Evolutionary conservation across 2,329 filamentous ascomycete species (phyloP).

Genomic region (Cercospora canescens): DNA sequence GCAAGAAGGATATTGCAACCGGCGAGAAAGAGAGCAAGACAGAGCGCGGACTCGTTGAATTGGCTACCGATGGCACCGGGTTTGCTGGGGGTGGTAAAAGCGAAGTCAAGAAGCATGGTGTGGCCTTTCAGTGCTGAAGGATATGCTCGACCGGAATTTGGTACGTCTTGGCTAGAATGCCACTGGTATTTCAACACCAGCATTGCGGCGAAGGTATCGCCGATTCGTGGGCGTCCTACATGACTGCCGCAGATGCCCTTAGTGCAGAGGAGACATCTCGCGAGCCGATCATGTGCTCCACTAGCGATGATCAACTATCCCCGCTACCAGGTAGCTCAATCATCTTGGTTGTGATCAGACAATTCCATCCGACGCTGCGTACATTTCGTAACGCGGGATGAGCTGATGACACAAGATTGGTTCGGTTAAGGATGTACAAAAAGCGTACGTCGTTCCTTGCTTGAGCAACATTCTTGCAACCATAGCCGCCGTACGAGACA

Average conservation of each 20-base stretch:
- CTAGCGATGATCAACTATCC: background rate
- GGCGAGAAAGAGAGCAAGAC: conserved; percentile 54
- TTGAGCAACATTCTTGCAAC: background rate
- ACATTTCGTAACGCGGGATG: background rate
- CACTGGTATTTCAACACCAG: background rate
- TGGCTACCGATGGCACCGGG: conserved; percentile 85
- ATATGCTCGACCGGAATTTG: background rate
- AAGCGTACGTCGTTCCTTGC: background rate
- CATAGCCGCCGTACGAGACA: background rate
- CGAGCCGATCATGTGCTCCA: background rate
- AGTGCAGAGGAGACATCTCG: background rate
- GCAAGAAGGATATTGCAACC: conserved; percentile 24
- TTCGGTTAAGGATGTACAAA: background rate
- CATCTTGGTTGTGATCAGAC: background rate
- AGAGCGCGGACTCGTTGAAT: conserved; percentile 71
- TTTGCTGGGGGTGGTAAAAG: conserved; percentile 87
- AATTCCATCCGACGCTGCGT: background rate
- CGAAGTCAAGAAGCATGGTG: conserved; percentile 73
- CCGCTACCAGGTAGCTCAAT: background rate
- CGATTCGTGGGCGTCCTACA: background rate
- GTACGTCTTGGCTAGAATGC: background rate
- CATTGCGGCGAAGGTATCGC: background rate
- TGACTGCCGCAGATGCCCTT: background rate
- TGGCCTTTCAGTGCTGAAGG: conserved; percentile 75
- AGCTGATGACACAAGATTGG: background rate